phyloP scores from a whole-genome alignment of 2,329 filamentous ascomycete genomes.

The Huntiella abstrusa region DNA sequence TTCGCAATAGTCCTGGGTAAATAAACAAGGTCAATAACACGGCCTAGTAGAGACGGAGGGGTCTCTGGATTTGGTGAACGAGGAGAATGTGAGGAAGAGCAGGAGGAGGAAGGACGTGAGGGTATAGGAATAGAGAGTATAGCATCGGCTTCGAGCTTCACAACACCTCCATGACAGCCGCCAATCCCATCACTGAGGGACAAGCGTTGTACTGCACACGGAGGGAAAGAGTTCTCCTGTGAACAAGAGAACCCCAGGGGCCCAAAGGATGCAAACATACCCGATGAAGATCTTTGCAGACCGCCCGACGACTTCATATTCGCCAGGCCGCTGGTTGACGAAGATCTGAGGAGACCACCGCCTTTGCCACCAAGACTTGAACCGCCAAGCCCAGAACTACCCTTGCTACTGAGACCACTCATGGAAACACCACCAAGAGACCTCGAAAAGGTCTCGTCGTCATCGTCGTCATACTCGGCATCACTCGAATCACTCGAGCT shows the following conservation, averaged over 20 bases:
- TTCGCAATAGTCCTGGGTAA: slow-evolving; percentile 52
- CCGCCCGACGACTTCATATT: slow-evolving; percentile 29
- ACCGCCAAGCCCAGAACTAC: not conserved
- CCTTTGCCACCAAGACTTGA: slow-evolving; percentile 3
- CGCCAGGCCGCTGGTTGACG: slow-evolving; percentile 30
- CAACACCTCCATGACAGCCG: too few species aligned
- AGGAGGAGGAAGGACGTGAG: slow-evolving; percentile 17
- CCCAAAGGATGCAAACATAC: slow-evolving; percentile 37
- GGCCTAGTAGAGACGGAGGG: slow-evolving; percentile 38
- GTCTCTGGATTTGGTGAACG: slow-evolving; percentile 30
- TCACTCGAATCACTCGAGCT: not conserved
- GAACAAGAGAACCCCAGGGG: too few species aligned
- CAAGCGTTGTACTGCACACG: too few species aligned
- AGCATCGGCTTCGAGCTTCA: not conserved
- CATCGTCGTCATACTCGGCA: slow-evolving; percentile 17
- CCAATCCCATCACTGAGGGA: too few species aligned
- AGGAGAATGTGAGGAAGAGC: slow-evolving; percentile 1
- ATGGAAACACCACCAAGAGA: slow-evolving; percentile 6
- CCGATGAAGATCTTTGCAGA: slow-evolving; percentile 62
- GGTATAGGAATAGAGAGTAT: slow-evolving; percentile 72
- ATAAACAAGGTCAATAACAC: slow-evolving; percentile 64
- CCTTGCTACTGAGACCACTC: not conserved
- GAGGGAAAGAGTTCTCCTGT: too few species aligned
- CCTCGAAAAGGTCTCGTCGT: slow-evolving; percentile 5
- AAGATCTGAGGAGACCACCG: slow-evolving; percentile 25